These are phyloP conservation scores for Hypomontagnella monticulosa DNA, from an alignment of 495 filamentous ascomycete genomes.

Conservation along the genomic window DNA sequence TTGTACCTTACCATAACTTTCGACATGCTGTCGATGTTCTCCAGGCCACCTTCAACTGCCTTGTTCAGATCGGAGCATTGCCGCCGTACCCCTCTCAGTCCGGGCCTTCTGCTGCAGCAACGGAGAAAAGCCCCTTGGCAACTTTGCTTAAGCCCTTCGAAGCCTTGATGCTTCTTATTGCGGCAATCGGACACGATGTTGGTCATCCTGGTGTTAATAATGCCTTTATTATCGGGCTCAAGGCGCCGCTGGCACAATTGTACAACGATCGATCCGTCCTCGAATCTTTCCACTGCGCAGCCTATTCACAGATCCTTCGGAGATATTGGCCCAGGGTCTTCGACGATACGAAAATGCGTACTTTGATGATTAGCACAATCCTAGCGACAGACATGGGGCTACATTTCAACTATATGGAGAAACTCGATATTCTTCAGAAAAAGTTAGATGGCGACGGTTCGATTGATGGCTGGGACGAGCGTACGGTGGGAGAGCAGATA, in stretches of 20 bases:
- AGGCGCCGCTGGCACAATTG: constrained; percentile 93
- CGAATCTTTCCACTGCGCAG: constrained; percentile 97
- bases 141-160: constrained; percentile 82
- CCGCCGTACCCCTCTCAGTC: constrained; percentile 66
- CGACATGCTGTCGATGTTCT: constrained; percentile 96
- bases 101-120: constrained; percentile 8
- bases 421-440: constrained; percentile 77
- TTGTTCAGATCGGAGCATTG: constrained; percentile 82
- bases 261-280: constrained; percentile 98
- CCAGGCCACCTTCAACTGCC: constrained; percentile 91
- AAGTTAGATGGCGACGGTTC: constrained; percentile 72
- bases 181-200: constrained; percentile 96
- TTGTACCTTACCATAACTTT: constrained; percentile 99
- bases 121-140: constrained; percentile 70
- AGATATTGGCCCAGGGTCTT: constrained; percentile 90
- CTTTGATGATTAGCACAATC: constrained; percentile 93
- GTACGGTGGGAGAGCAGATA: constrained; percentile 73
- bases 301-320: constrained; percentile 94
- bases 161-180: constrained; percentile 86
- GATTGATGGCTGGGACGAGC: constrained; percentile 75
- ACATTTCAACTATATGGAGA: constrained; percentile 95
- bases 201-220: constrained; percentile 99
- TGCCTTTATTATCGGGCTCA: constrained; percentile 90
- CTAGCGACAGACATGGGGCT: constrained; percentile 96
- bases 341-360: constrained; percentile 76